Evolutionary conservation across 1,284 basidiomycete genomes (phyloP).

Genomic region (Ganoderma sinense): DNA sequence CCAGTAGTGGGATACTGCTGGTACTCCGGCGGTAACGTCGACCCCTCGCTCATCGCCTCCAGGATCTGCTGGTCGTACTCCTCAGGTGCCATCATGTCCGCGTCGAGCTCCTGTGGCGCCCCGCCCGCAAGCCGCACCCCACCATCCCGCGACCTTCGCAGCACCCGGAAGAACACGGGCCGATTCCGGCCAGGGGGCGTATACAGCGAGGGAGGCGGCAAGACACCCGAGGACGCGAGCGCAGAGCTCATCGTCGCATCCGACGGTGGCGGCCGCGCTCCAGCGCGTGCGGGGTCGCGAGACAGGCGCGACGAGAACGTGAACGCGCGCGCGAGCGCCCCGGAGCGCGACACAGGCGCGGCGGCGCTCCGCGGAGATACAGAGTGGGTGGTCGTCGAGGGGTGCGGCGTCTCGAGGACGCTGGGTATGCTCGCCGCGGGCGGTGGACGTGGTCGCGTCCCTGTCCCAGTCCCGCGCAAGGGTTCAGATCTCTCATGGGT

Average conservation of each 20-base stretch:
- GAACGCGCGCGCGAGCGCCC: not conserved
- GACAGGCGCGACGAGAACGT: not conserved
- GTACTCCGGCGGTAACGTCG: slow-evolving; percentile 22
- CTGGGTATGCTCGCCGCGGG: not conserved
- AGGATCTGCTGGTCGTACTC: slow-evolving; percentile 15
- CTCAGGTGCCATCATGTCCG: slow-evolving; percentile 7
- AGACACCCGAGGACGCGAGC: not conserved
- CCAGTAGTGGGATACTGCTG: slow-evolving; percentile 1
- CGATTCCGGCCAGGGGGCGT: not conserved
- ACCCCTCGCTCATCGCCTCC: slow-evolving; percentile 15
- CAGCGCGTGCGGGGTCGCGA: not conserved
- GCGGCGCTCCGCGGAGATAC: not conserved
- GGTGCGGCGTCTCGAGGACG: not conserved
- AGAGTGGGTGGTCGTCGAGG: not conserved
- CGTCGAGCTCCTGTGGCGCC: not conserved
- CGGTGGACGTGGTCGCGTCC: not conserved
- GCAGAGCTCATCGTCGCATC: not conserved
- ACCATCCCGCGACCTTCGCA: slow-evolving; percentile 18
- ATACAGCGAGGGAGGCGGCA: not conserved
- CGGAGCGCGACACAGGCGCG: not conserved
- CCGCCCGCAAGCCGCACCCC: slow-evolving; percentile 21
- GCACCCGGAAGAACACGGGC: not conserved
- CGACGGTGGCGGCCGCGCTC: not conserved
- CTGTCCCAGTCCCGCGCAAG: not conserved
- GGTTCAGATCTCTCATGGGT: not conserved